These are phyloP conservation scores for Quercus rubra DNA, from an alignment of 306 rosid species.

Conservation along the genomic window DNA sequence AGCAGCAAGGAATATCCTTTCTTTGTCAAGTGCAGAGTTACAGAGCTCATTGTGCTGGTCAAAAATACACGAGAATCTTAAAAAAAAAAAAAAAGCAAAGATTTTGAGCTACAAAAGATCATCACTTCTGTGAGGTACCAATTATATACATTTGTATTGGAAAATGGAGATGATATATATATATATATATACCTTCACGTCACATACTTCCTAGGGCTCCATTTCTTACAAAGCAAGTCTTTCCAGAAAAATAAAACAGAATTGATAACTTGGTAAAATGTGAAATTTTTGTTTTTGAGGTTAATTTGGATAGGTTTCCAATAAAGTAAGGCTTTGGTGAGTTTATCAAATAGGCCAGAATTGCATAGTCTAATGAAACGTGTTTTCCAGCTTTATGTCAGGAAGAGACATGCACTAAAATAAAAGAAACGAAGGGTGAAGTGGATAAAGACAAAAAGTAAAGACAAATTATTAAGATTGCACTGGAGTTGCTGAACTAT, in stretches of 20 bases:
- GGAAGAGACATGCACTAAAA: not conserved
- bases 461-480: not conserved
- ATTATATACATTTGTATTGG: constrained; percentile 24
- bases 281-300: not conserved
- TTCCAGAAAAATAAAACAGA: not conserved
- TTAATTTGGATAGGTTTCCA: not conserved
- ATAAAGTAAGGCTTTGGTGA: not conserved
- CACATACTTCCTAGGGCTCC: not conserved
- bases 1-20: constrained; percentile 3
- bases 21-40: too few relatives aligned
- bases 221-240: not conserved
- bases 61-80: constrained; percentile 48
- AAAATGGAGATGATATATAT: constrained; percentile 1
- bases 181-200: not conserved
- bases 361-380: not conserved
- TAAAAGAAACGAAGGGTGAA: not conserved
- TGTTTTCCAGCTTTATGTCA: not conserved
- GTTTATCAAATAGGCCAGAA: not conserved
- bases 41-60: constrained; percentile 29
- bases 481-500: not conserved
- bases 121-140: constrained; percentile 16
- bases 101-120: constrained; percentile 16
- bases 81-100: constrained; percentile 27
- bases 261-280: too few relatives aligned
- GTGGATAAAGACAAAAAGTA: not conserved